Evolutionary conservation across 2,329 filamentous ascomycete genomes (phyloP).

Genomic region (Fusarium sp.): DNA sequence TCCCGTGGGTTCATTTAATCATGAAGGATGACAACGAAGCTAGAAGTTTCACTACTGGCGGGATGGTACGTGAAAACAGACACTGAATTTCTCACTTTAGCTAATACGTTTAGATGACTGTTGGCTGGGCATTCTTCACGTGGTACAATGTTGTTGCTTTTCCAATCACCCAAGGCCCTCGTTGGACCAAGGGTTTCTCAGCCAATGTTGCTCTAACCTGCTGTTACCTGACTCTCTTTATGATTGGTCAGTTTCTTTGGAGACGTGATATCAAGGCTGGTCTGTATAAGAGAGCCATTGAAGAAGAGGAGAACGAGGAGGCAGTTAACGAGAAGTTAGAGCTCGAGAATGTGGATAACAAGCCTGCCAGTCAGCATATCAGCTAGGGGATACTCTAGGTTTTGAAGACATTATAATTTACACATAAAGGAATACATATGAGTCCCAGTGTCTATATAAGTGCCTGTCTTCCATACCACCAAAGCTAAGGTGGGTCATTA

Average conservation of each 20-base stretch:
- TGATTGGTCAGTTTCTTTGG: constrained; percentile 52
- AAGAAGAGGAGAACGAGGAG: constrained; percentile 45
- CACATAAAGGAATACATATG: too few relatives aligned
- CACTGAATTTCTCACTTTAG: too few relatives aligned
- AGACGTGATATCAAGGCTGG: constrained; percentile 48
- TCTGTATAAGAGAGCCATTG: constrained; percentile 38
- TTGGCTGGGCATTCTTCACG: constrained; percentile 46
- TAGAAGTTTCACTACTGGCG: constrained; percentile 44
- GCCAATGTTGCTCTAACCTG: constrained; percentile 44
- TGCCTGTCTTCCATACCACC: too few relatives aligned
- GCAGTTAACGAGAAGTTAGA: constrained; percentile 38
- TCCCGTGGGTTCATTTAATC: constrained; percentile 43
- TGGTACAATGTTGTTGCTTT: constrained; percentile 46
- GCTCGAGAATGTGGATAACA: not conserved
- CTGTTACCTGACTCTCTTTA: constrained; percentile 50
- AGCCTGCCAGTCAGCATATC: too few relatives aligned
- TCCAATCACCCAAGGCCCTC: constrained; percentile 35
- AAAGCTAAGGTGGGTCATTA: too few relatives aligned
- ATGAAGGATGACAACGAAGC: constrained; percentile 46
- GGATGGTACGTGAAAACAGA: constrained; percentile 37
- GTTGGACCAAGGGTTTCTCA: constrained; percentile 45
- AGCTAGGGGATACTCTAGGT: too few relatives aligned
- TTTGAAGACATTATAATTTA: too few relatives aligned
- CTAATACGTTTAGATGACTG: constrained; percentile 42
- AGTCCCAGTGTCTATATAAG: too few relatives aligned